Evolutionary conservation across 257 asterid species (phyloP).

Genomic region (Solanum sejunctum): DNA sequence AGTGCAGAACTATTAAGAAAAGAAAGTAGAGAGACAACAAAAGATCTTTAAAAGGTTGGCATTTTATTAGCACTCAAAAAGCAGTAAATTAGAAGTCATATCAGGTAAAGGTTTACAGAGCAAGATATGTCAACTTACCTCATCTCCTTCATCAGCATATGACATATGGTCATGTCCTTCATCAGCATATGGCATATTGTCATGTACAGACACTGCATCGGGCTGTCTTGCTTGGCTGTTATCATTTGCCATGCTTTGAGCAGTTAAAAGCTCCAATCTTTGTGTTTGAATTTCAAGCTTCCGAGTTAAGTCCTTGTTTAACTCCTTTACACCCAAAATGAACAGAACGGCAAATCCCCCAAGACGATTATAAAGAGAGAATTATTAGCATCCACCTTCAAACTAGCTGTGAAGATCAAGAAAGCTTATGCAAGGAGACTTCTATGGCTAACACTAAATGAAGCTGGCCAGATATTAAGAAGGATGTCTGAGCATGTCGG

Average conservation of each 20-base stretch:
- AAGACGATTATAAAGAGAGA: neutral
- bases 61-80: neutral
- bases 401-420: neutral
- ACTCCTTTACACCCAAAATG: slow-evolving; percentile 38
- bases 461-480: neutral
- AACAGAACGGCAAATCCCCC: neutral
- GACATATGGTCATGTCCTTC: slow-evolving; percentile 65
- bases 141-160: slow-evolving; percentile 94
- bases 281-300: slow-evolving; percentile 96
- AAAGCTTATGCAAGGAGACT: neutral
- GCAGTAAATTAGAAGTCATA: neutral
- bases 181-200: slow-evolving; percentile 40
- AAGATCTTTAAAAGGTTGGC: neutral
- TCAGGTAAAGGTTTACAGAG: neutral
- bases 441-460: neutral
- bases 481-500: neutral
- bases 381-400: neutral
- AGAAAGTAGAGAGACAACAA: neutral
- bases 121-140: slow-evolving; percentile 31
- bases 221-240: slow-evolving; percentile 38
- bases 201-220: slow-evolving; percentile 29
- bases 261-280: slow-evolving; percentile 77
- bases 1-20: neutral
- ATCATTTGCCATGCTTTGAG: slow-evolving; percentile 73
- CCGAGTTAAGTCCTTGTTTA: slow-evolving; percentile 68